Conservation (phyloP, 306 rosid species). For the cucumber (Cucumis sativus) region DNA sequence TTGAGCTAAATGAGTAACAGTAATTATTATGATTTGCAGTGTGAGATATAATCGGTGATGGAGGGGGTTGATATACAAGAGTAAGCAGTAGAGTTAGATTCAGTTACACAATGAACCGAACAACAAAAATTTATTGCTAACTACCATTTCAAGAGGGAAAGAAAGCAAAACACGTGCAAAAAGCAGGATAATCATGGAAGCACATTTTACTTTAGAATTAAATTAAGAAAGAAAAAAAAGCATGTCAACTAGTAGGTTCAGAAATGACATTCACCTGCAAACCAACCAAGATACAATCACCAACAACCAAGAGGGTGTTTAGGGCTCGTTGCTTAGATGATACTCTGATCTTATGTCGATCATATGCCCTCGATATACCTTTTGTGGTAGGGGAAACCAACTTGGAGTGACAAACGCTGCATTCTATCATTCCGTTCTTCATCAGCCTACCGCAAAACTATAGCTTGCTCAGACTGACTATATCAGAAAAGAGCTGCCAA, state of each 20-base stretch:
- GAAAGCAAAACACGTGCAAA: not conserved
- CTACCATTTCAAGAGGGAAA: not conserved
- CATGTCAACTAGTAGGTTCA: not conserved
- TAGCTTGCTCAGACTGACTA: conserved; percentile 28
- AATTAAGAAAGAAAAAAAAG: not conserved
- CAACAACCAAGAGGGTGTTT: conserved; percentile 78
- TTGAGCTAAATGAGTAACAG: not conserved
- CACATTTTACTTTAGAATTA: not conserved
- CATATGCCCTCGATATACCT: conserved; percentile 77
- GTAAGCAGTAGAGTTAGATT: not conserved
- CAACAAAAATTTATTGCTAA: not conserved
- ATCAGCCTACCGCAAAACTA: conserved; percentile 22
- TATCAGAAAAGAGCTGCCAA: conserved; percentile 3
- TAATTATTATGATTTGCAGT: not conserved
- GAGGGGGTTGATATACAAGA: not conserved
- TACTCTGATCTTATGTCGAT: conserved; percentile 60
- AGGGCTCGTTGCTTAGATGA: conserved; percentile 77
- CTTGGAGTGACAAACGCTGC: conserved; percentile 92
- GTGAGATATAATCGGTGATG: not conserved
- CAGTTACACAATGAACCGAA: not conserved
- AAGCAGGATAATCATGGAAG: not conserved
- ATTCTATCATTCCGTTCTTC: conserved; percentile 90
- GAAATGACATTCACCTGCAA: conserved; percentile 53
- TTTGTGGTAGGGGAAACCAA: conserved; percentile 62
- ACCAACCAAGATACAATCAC: conserved; percentile 93